phyloP scores from a whole-genome alignment of 768 basidiomycete species.

The Phallus indusiatus region DNA sequence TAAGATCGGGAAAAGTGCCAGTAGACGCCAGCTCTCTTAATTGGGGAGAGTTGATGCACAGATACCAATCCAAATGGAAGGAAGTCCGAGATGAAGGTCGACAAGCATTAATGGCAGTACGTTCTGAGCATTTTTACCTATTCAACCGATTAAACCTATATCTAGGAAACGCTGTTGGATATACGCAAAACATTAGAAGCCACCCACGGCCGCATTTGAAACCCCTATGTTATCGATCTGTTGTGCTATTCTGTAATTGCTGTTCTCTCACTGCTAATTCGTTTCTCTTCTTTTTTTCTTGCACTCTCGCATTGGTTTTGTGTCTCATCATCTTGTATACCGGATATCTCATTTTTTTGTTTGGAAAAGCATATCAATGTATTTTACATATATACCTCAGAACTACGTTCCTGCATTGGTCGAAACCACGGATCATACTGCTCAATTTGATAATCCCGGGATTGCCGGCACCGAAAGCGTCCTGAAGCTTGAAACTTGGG shows the following conservation, averaged over 20 bases:
- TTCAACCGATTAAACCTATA: background rate
- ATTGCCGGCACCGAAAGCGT: background rate
- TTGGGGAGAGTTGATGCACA: conserved; percentile 44
- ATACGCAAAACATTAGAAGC: conserved; percentile 6
- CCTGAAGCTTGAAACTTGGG: background rate
- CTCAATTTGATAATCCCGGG: background rate
- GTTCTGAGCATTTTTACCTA: conserved; percentile 9
- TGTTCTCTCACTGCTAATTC: background rate
- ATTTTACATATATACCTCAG: background rate
- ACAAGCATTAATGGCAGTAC: conserved; percentile 50
- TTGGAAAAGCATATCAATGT: background rate
- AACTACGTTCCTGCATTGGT: background rate
- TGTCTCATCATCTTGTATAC: background rate
- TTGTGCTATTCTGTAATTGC: background rate
- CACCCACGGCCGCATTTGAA: background rate
- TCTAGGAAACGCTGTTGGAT: conserved; percentile 5
- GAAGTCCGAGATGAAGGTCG: conserved; percentile 61
- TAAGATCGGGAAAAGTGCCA: conserved; percentile 41
- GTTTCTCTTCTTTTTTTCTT: background rate
- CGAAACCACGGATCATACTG: background rate
- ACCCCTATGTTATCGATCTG: background rate
- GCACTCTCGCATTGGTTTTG: background rate
- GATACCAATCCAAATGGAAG: conserved; percentile 59
- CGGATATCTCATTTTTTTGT: background rate
- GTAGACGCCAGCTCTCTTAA: conserved; percentile 34